Evolutionary conservation across 805 yeast genomes (phyloP).

Genomic region (Cyberlindnera euphorbiiphila): DNA sequence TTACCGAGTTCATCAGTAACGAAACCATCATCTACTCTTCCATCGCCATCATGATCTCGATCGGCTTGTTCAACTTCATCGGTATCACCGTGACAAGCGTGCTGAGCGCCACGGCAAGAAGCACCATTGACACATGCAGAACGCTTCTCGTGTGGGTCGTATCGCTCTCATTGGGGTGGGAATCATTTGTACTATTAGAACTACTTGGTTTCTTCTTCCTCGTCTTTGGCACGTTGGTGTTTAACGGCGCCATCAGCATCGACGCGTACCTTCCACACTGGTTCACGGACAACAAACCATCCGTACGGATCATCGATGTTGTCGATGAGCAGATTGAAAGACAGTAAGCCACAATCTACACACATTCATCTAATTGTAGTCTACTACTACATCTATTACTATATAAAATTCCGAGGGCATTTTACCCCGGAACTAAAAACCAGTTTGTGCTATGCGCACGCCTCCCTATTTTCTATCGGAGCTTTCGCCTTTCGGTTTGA

Average conservation of each 20-base stretch:
- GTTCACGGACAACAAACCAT: constrained; percentile 34
- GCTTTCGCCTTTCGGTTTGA: too few relatives aligned
- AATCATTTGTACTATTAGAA: constrained; percentile 58
- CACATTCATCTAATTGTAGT: too few relatives aligned
- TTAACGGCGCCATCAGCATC: constrained; percentile 63
- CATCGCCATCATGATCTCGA: constrained; percentile 63
- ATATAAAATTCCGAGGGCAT: neutral
- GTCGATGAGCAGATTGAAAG: constrained; percentile 43
- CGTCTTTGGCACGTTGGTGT: constrained; percentile 69
- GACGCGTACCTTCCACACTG: constrained; percentile 46
- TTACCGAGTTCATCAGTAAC: constrained; percentile 44
- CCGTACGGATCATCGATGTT: constrained; percentile 30
- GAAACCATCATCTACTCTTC: constrained; percentile 47
- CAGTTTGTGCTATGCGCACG: too few relatives aligned
- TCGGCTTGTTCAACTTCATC: constrained; percentile 66
- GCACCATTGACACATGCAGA: constrained; percentile 75
- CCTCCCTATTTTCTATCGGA: too few relatives aligned
- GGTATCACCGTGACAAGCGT: constrained; percentile 66
- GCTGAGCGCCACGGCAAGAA: constrained; percentile 71
- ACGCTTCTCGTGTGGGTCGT: constrained; percentile 73
- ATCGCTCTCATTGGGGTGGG: constrained; percentile 74
- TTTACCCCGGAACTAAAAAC: too few relatives aligned
- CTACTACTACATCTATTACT: neutral
- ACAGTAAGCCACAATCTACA: constrained; percentile 3
- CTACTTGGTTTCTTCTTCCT: constrained; percentile 57